Evolutionary conservation across 108 stramenopile species (phyloP), one percentile per base, ranked within the genome.

Genomic region (Thalassiosira profunda): DNA sequence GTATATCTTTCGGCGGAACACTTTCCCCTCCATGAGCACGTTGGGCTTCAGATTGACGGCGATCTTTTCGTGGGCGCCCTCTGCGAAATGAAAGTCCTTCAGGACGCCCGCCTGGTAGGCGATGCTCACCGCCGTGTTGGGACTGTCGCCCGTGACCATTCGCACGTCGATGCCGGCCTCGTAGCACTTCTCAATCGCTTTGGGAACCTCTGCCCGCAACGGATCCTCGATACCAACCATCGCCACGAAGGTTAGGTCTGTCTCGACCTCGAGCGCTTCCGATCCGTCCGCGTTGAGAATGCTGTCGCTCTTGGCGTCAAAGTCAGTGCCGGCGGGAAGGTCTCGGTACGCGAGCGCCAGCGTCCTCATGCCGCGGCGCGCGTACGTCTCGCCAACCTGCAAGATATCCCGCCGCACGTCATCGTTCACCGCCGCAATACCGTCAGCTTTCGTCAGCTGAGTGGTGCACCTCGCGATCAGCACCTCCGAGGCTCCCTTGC

Each of bases 161-260:
- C 99, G 93, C n/a, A 99, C 99, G 71, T 96, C 94, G 77, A 97
- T 95, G 29, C 96, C 96, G 4, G 93, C 93, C 25, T 63, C 38
- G 61, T 93, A 90, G 78, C 94, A 95, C 35, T 78, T 86, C 51
- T 76, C 74, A 66, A 98, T 93, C 11, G 99, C 97, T 34, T 70
- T 84, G 37, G 85, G 91, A 26, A 99, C 99, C 49, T 98, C 98
- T 4, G 72, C 58, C 30, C 98, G 86, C 44, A 99, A 74, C 2
- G 99, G 99, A 76, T 99, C 99, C 67, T 97, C 96, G 70, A 99
- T 99, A 35, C 98, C 99, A 18, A 98, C 96, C 58, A 98, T 52
- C 8, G 80, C 88, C 33, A 91, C 83, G 44, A 92, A 80, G 23
- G 76, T 65, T 37, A 98, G 68, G 3, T 84, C 69, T 21, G 91